Evolutionary conservation across 2,329 filamentous ascomycete genomes (phyloP).

Genomic region (Scortechinia acanthostroma): DNA sequence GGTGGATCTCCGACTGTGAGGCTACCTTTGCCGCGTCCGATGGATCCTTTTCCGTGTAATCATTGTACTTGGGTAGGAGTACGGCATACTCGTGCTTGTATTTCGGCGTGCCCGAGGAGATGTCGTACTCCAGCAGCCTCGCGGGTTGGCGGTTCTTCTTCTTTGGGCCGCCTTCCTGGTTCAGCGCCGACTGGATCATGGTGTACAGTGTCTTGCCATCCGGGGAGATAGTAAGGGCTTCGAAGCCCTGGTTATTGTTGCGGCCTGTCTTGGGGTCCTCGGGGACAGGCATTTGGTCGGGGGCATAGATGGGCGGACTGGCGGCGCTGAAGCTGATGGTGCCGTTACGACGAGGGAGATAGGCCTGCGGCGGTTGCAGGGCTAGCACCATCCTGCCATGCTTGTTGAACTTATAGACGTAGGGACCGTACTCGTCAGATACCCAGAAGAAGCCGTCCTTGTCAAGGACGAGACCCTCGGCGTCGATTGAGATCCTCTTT

Average conservation of each 20-base stretch:
- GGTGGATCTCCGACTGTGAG: slow-evolving; percentile 63
- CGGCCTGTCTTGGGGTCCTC: slow-evolving; percentile 52
- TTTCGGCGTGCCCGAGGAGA: slow-evolving; percentile 31
- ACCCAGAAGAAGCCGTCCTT: slow-evolving; percentile 60
- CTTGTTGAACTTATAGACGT: slow-evolving; percentile 57
- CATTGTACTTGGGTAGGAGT: slow-evolving; percentile 48
- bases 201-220: slow-evolving; percentile 59
- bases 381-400: slow-evolving; percentile 52
- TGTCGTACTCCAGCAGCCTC: slow-evolving; percentile 57
- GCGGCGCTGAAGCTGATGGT: slow-evolving; percentile 55
- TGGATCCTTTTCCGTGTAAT: slow-evolving; percentile 21
- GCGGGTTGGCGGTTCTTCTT: slow-evolving; percentile 45
- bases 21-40: slow-evolving; percentile 44
- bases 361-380: slow-evolving; percentile 56
- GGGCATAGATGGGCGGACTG: slow-evolving; percentile 53
- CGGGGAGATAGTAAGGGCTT: slow-evolving; percentile 56
- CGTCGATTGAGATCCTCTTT: slow-evolving; percentile 50
- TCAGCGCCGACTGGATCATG: slow-evolving; percentile 58
- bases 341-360: slow-evolving; percentile 57
- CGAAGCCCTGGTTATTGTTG: slow-evolving; percentile 70
- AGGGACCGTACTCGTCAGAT: slow-evolving; percentile 66
- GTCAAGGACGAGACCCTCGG: slow-evolving; percentile 59
- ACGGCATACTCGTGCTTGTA: slow-evolving; percentile 60
- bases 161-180: slow-evolving; percentile 51
- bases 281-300: slow-evolving; percentile 36